A percentile compares a stretch with the other conserved stretches of the same genome.
phyloP scores from a whole-genome alignment of 2,329 filamentous ascomycete species.

The Ophiocordyceps polyrhachis-furcata region DNA sequence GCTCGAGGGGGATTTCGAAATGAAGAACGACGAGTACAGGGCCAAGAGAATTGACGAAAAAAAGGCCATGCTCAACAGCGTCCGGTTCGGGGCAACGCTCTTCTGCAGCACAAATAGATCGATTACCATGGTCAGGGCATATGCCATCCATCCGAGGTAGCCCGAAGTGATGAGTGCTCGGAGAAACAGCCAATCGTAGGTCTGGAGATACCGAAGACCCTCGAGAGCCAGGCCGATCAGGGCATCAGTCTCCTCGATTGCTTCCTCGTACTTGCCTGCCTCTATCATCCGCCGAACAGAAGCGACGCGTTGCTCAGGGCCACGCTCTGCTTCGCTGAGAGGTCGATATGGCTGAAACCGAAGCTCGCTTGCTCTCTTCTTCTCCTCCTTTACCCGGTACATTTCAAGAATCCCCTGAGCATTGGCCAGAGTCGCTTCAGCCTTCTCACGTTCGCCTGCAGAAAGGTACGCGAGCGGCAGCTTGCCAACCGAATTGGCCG shows the following conservation, averaged over 20 bases:
- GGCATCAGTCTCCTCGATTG: conserved; percentile 59
- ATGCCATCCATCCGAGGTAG: conserved; percentile 91
- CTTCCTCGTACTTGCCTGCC: conserved; percentile 47
- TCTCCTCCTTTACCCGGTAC: conserved; percentile 83
- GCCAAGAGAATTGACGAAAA: conserved; percentile 62
- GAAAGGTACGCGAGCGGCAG: conserved; percentile 70
- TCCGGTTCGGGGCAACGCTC: conserved; percentile 44
- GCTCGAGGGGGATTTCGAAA: conserved; percentile 60
- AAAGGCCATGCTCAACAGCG: conserved; percentile 34
- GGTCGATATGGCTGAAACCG: conserved; percentile 59
- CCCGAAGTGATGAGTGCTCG: conserved; percentile 74
- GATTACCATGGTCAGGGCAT: conserved; percentile 73
- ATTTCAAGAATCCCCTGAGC: conserved; percentile 80
- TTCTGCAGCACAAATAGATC: conserved; percentile 72
- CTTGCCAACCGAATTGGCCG: conserved; percentile 90
- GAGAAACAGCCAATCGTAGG: conserved; percentile 95
- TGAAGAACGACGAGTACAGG: conserved; percentile 60
- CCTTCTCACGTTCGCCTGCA: conserved; percentile 55
- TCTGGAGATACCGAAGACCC: conserved; percentile 84
- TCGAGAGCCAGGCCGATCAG: conserved; percentile 62
- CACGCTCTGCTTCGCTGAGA: conserved; percentile 43
- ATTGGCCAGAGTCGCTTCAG: conserved; percentile 69
- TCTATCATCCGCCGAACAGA: conserved; percentile 52
- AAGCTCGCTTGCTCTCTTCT: conserved; percentile 59
- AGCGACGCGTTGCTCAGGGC: conserved; percentile 46